Evolutionary conservation across 768 basidiomycete species (phyloP), one percentile per base, ranked within the genome.

Genomic region (Lactarius deliciosus): DNA sequence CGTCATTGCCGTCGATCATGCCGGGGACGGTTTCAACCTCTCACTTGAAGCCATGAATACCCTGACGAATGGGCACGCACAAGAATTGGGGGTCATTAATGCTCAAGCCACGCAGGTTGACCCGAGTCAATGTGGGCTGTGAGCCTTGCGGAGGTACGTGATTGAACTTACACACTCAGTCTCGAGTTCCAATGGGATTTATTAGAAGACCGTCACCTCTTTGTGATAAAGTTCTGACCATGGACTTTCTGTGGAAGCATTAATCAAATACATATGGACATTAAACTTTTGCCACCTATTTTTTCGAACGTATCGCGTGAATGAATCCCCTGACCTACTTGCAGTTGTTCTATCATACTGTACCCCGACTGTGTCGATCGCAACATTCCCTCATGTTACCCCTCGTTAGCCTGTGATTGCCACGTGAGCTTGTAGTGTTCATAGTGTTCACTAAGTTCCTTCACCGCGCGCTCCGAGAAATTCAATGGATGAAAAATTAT

Each of bases 41-140:
- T 73, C 78, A 38, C 65, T 73, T 41, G 73, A 69, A 70, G 77
- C 77, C 61, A 74, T 79, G 77, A 72, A 79, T 62, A 60, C 41
- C 16, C 71, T 79, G 64, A 79, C 78, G 61, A 75, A 77, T 57
- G 78, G 77, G 41, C 75, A 82, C 69, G 86, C 81, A 0, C 77
- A 73, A 50, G 71, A 78, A 41, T 72, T 83, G 30, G 87, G 87
- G 10, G 75, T 81, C 30, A 78, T 88, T 25, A 56, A 77, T 16
- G 84, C 84, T 15, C 76, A 73, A 10, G 75, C 82, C 6, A 75
- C 65, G 3, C 74, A 83, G 66, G 82, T 88, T 11, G 75, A 69
- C 45, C 64, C 79, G 8, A 81, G 85, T 0, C 68, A 73, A 59
- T 89, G 88, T 71, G 85, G 85, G 25, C 74, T 86, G 66, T 80